These are phyloP conservation scores for Neurospora sp. DNA, from an alignment of 2,329 filamentous ascomycete species.

Conservation along the genomic window DNA sequence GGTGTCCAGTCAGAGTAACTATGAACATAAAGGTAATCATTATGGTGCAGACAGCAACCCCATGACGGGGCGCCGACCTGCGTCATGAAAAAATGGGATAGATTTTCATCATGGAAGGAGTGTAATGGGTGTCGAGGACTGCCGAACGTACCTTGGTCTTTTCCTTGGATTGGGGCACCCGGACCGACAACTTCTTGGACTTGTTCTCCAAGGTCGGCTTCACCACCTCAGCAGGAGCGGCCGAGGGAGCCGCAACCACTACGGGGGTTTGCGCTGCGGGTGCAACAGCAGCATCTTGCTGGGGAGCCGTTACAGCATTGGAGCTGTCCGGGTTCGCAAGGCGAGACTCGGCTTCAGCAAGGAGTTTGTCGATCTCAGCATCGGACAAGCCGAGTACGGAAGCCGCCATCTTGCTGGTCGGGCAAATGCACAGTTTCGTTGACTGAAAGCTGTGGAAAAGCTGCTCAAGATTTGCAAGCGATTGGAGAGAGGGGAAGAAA, in stretches of 20 bases:
- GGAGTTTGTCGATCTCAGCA: constrained; percentile 27
- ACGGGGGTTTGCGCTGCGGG: constrained; percentile 7
- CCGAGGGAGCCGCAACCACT: constrained; percentile 6
- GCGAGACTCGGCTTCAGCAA: constrained; percentile 29
- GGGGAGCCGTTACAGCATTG: constrained; percentile 3
- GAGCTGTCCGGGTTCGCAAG: constrained; percentile 19
- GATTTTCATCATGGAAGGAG: constrained; percentile 61
- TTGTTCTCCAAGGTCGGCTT: constrained; percentile 10
- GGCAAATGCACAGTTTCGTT: constrained; percentile 1
- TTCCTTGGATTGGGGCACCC: constrained; percentile 19
- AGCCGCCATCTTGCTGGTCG: constrained; percentile 17
- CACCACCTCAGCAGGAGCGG: constrained; percentile 11
- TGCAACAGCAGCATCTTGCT: constrained; percentile 4
- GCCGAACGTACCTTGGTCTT: constrained; percentile 24
- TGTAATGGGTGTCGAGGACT: background rate
- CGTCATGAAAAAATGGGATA: constrained; percentile 64
- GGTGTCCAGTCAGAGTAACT: constrained; percentile 55
- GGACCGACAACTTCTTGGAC: constrained; percentile 20
- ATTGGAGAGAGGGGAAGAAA: background rate
- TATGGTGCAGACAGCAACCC: constrained; percentile 58
- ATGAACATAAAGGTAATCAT: constrained; percentile 51
- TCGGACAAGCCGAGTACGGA: constrained; percentile 22
- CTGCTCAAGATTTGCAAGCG: background rate
- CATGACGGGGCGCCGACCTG: constrained; percentile 72
- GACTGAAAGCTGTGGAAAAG: constrained; percentile 1